phyloP scores from a whole-genome alignment of 352 stramenopile genomes.

The Phytophthora kernoviae region DNA sequence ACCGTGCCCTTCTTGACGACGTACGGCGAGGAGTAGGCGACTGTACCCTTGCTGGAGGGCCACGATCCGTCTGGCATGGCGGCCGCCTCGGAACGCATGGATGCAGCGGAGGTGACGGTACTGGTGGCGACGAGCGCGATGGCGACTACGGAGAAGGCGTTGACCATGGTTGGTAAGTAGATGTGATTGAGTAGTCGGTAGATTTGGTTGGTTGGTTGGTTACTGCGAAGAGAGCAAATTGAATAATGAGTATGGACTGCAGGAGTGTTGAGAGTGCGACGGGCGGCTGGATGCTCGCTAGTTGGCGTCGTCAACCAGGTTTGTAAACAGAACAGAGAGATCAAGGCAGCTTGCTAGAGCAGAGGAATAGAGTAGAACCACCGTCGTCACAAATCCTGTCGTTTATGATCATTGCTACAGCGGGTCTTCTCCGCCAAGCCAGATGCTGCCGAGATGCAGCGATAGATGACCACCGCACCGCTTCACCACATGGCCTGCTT shows the following conservation, averaged over 20 bases:
- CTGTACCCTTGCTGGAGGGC: slow-evolving; percentile 7
- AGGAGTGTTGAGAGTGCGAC: background rate
- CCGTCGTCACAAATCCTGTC: too few relatives aligned
- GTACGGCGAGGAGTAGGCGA: slow-evolving; percentile 2
- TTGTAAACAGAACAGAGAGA: background rate
- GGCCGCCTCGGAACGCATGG: slow-evolving; percentile 8
- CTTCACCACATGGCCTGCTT: background rate
- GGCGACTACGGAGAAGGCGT: slow-evolving; percentile 1
- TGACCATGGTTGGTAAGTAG: background rate
- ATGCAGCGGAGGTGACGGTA: background rate
- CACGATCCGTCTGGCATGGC: slow-evolving; percentile 5
- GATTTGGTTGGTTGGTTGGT: background rate
- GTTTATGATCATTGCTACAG: background rate
- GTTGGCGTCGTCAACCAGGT: background rate
- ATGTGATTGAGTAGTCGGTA: background rate
- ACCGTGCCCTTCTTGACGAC: slow-evolving; percentile 2
- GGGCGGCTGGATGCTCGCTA: background rate
- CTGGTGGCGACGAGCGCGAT: slow-evolving; percentile 2
- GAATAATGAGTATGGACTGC: slow-evolving; percentile 1
- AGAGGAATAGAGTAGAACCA: background rate
- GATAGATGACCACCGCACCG: background rate
- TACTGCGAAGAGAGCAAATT: slow-evolving; percentile 2
- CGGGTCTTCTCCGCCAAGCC: background rate
- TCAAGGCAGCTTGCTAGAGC: background rate
- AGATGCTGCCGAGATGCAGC: background rate